Evolutionary conservation across 192 early-diverging fungal species (phyloP), one percentile per base, ranked within the genome.

Genomic region (Gigaspora rosea): DNA sequence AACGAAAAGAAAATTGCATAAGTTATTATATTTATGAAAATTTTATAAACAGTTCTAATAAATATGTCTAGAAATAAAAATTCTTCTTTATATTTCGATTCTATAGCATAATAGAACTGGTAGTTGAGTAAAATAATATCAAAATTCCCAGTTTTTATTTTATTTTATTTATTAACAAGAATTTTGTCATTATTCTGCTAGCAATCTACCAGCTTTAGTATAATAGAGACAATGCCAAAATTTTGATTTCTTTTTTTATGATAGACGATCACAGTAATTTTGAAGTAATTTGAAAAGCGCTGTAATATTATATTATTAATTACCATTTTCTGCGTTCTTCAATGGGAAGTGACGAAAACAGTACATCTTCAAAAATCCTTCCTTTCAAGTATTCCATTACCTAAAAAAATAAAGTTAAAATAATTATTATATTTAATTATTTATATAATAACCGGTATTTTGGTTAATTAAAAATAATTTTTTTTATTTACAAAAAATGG

Each of bases 301-400:
- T n/a, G n/a, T 74, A 20, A 80, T 36, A 63, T 33, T 15, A 11
- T 50, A 32, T 8, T 36, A 36, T 22, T 54, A 56, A 63, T 69
- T 85, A 90, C 89, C 85, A 92, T 54, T 71, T 52, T n/a, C 64
- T 80, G 27, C 90, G 86, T 67, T 91, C 87, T 41, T 82, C 79
- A 18, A 79, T 81, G 13, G 85, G 78, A 51, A 94, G 74, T 66
- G 82, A 79, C 9, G 83, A 83, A 79, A 94, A 83, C 41, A 85
- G 79, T 1, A 88, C 76, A 64, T 93, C 92, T 7, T 87, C 80
- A 78, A 96, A 93, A 59, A 98, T 94, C 3, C 95, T 90, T 48
- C 97, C 97, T 59, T 96, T 83, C 71, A 97, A 82, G 75, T 96
- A 98, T 83, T 98, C 91, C 97, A 98, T 98, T 48, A 94, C 82